A percentile compares a stretch with the other conserved stretches of the same genome.
Evolutionary conservation across 177 flowering plant species (phyloP).

Genomic region (Vitis hybrid): DNA sequence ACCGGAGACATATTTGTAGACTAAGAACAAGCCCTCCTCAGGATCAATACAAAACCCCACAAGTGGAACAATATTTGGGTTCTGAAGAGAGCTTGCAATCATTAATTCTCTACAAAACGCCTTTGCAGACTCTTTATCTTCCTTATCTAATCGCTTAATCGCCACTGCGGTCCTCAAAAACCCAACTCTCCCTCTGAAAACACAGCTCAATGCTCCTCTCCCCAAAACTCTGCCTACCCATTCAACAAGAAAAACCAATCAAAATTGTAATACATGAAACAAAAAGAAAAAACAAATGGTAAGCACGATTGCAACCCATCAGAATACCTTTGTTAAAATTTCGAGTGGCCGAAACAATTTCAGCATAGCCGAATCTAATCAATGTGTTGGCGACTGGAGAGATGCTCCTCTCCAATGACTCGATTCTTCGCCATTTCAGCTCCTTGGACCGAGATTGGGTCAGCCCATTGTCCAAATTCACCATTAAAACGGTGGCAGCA

Average conservation of each 20-base stretch:
- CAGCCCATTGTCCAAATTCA: conserved; percentile 74
- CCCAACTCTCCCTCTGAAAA: conserved; percentile 79
- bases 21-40: conserved; percentile 80
- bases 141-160: conserved; percentile 77
- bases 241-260: conserved; percentile 20
- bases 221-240: conserved; percentile 89
- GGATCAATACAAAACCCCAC: conserved; percentile 87
- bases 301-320: neutral
- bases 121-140: conserved; percentile 78
- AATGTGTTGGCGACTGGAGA: conserved; percentile 68
- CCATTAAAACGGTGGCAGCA: conserved; percentile 78
- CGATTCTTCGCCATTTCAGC: conserved; percentile 61
- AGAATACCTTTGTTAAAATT: conserved; percentile 71
- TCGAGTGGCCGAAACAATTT: conserved; percentile 65
- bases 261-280: neutral
- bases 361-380: conserved; percentile 63
- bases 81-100: conserved; percentile 81
- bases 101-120: conserved; percentile 92
- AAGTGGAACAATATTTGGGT: conserved; percentile 75
- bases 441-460: conserved; percentile 43
- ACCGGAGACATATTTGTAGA: conserved; percentile 86
- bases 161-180: conserved; percentile 70
- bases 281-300: conserved; percentile 1
- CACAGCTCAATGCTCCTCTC: conserved; percentile 91
- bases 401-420: conserved; percentile 75